Percentiles rank a stretch among this genome's conserved stretches.
These are phyloP conservation scores for Aphanomyces astaci DNA, from an alignment of 352 stramenopile genomes.

Conservation along the genomic window DNA sequence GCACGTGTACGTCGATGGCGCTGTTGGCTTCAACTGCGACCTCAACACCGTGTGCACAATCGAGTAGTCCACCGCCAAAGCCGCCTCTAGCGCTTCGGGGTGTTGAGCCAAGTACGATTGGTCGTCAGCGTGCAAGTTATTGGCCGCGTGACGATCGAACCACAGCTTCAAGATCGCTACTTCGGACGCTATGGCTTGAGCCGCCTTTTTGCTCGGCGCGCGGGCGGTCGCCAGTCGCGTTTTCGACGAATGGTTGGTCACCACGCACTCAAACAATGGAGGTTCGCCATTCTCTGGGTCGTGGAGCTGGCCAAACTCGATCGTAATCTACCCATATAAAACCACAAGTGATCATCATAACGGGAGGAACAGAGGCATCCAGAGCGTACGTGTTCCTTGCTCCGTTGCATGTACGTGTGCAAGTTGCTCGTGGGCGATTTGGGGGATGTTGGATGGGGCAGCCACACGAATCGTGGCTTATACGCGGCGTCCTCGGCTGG, in stretches of 20 bases:
- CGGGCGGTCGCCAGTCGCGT: not conserved
- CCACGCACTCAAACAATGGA: conserved; percentile 4
- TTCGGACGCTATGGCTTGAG: conserved; percentile 2
- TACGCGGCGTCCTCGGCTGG: not conserved
- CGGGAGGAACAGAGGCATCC: too few species aligned
- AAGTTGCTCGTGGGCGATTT: not conserved
- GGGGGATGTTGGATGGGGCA: not conserved
- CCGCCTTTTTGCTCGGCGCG: conserved; percentile 7
- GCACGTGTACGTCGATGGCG: conserved; percentile 2
- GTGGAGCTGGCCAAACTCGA: not conserved
- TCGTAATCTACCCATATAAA: not conserved
- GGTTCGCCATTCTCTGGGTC: not conserved
- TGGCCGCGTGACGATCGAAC: not conserved
- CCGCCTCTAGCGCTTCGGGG: not conserved
- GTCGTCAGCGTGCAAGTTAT: conserved; percentile 5
- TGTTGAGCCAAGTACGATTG: not conserved
- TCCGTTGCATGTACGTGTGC: conserved; percentile 5
- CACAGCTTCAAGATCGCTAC: conserved; percentile 13
- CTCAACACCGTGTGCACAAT: not conserved
- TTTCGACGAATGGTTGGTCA: conserved; percentile 2
- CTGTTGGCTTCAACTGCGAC: not conserved
- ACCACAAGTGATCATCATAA: not conserved
- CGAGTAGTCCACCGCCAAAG: not conserved
- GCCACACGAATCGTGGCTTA: not conserved
- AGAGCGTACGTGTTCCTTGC: conserved; percentile 2